Evolutionary conservation across 768 basidiomycete species (phyloP), one percentile per base, ranked within the genome.

Genomic region (Trametopsis cervina): DNA sequence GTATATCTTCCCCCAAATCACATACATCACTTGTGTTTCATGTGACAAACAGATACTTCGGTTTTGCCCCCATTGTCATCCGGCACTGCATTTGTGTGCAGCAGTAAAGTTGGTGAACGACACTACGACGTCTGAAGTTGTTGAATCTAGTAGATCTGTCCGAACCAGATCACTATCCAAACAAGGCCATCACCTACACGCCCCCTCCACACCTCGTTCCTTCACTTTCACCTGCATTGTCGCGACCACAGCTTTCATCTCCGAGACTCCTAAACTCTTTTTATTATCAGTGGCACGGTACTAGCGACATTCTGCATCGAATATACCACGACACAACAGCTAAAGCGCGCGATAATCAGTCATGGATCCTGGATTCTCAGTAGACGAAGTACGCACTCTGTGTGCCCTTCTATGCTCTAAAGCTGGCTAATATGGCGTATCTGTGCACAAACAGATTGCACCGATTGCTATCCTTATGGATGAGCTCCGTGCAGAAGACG

Each of bases 381-480:
- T 69, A 58, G 86, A 87, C 69, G 84, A 88, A 69, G 86, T 88
- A 25, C 49, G 82, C 68, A 33, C 35, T 44, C 37, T 43, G 47
- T 48, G 24, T 40, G 39, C 42, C 52, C 38, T 50, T 45, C 42
- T 41, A 41, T 25, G 24, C 26, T n/a, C n/a, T n/a, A n/a, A n/a
- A n/a, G n/a, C n/a, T 27, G 10, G 21, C 29, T 33, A 15, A 33
- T 15, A 7, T 7, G 15, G 29, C 9, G 7, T 15, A 33, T 33
- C 29, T 33, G 9, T 33, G 4, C 17, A 33, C 40, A 20, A 3
- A 3, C 54, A 91, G 84, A 85, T 93, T 71, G 87, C 89, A 41
- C 92, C 92, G 66, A 93, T 95, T 73, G 91, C 91, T 60, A 85
- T 96, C 64, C 79, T 96, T 47, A 93, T 96, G 86, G 95, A 98